Evolutionary conservation across 345 rosid genomes (phyloP), one percentile per base, ranked within the genome.

Genomic region (Mercurialis annua): DNA sequence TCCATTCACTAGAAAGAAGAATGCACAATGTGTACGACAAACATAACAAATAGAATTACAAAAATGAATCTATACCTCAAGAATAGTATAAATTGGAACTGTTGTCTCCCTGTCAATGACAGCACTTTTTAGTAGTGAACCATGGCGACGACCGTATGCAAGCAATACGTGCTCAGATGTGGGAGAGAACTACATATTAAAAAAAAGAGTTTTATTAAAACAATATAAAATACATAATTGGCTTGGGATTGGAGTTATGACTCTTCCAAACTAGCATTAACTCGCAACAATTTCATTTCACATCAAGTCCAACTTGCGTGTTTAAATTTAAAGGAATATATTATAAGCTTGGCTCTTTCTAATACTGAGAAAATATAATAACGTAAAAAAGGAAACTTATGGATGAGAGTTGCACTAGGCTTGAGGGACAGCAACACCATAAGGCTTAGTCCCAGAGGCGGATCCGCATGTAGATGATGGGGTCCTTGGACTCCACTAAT

Each of bases 141-240:
- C 85, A 63, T 92, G 98, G 57, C 98, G 96, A 30, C 95, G 87
- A 24, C 98, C 98, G 80, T 92, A 92, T 40, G 98, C 98, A 76
- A 92, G 90, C 72, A 92, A 76, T 70, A 92, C 72, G 68, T 92
- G 96, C 84, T 92, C 98, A 2, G 98, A 90, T 40, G 90, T 86
- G 14, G 98, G 98, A 54, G 98, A 90, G 81, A 92, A 92, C 98
- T 92, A 85, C 87, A 86, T 30, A 16, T 50, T 59, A 71, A 47
- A 53, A 53, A 24, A n/a, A 0, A 53, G 31, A 53, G 51, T 47
- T 53, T n/a, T 10, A 3, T 26, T 5, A 53, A 26, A 24, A 7
- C 57, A 53, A 51, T 10, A 21, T 23, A 3, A 20, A 24, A 1
- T 9, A 16, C 12, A 2, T 26, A 51, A 56, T 55, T 56, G 17